phyloP scores from a whole-genome alignment of 345 rosid species.

The Eucalyptus cladocalyx region DNA sequence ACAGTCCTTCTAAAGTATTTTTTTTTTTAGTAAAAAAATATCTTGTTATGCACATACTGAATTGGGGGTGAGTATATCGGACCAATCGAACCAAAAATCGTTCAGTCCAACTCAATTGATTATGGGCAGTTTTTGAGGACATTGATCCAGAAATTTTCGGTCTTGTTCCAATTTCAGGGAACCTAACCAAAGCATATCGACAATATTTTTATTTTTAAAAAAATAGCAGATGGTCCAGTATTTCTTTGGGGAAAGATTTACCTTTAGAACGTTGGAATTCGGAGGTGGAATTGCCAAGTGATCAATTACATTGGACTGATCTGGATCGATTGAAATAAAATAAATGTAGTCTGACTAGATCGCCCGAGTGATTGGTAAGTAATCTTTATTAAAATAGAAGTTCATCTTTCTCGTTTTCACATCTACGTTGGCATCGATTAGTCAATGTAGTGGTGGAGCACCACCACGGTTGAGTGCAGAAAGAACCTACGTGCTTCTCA shows the following conservation, averaged over 20 bases:
- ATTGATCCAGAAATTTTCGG: too few species aligned
- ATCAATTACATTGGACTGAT: too few species aligned
- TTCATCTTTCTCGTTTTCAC: neutral
- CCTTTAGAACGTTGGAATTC: neutral
- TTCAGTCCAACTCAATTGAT: rapidly evolving
- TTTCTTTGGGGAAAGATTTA: neutral
- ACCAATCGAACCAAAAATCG: neutral
- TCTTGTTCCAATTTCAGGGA: rapidly evolving
- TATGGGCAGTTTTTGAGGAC: rapidly evolving
- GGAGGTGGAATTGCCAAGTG: neutral
- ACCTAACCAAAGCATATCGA: too few species aligned
- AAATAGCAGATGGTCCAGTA: neutral
- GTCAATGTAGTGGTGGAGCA: neutral
- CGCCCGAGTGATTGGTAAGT: neutral
- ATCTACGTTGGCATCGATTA: neutral
- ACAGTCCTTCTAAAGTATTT: neutral
- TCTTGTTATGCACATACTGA: rapidly evolving
- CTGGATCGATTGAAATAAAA: neutral
- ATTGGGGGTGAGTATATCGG: rapidly evolving
- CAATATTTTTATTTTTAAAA: too few species aligned
- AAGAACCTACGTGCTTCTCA: neutral
- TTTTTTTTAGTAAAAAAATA: neutral
- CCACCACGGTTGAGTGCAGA: neutral
- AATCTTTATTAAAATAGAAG: neutral
- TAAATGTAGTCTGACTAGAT: neutral